Evolutionary conservation across 1,284 basidiomycete species (phyloP).

Genomic region (Entoloma clypeatum): DNA sequence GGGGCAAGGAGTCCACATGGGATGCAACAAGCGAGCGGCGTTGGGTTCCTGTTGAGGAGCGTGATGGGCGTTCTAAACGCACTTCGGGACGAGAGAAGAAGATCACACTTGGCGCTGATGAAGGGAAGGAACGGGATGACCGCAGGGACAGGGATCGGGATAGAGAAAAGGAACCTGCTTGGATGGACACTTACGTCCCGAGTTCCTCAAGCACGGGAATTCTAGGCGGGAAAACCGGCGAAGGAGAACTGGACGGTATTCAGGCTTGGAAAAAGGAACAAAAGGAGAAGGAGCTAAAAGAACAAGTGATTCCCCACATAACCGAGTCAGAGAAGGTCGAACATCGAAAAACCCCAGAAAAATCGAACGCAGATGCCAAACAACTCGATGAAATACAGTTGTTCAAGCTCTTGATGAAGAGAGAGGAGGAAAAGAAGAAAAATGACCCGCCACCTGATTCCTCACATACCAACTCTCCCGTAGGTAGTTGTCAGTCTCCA

Average conservation of each 20-base stretch:
- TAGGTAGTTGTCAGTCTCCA: neutral
- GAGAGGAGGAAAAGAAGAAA: conserved; percentile 71
- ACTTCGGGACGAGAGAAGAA: conserved; percentile 56
- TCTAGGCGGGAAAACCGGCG: conserved; percentile 53
- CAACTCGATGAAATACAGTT: conserved; percentile 80
- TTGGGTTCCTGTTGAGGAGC: conserved; percentile 60
- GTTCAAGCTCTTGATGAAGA: conserved; percentile 83
- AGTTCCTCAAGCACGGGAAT: conserved; percentile 53
- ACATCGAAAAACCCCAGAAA: conserved; percentile 9
- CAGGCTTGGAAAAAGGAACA: conserved; percentile 88
- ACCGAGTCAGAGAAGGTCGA: conserved; percentile 3
- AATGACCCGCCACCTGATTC: conserved; percentile 26
- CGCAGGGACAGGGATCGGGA: conserved; percentile 47
- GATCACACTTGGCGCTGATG: conserved; percentile 42
- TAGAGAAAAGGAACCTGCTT: conserved; percentile 82
- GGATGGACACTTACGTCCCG: conserved; percentile 88
- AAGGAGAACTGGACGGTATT: conserved; percentile 78
- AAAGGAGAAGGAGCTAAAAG: conserved; percentile 74
- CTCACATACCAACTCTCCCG: neutral
- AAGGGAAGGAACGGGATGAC: conserved; percentile 53
- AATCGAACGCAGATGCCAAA: conserved; percentile 28
- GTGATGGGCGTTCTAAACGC: conserved; percentile 59
- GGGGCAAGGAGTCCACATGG: conserved; percentile 45
- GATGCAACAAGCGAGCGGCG: conserved; percentile 45
- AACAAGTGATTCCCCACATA: conserved; percentile 29